Percentiles rank a stretch among this genome's conserved stretches.
phyloP scores from a whole-genome alignment of 257 asterid species.

The Coffea eugenioides region DNA sequence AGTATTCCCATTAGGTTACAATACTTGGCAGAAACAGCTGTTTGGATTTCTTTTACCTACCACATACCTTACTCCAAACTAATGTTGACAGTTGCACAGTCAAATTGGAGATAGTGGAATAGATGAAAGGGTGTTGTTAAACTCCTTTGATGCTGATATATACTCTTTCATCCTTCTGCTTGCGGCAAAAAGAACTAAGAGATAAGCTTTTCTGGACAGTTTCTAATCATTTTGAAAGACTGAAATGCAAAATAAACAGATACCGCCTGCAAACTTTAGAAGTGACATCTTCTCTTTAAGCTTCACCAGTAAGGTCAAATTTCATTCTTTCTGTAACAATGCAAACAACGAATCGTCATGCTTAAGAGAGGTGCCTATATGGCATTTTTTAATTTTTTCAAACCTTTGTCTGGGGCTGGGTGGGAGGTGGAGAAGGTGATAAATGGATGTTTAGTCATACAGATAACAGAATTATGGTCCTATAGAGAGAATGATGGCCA shows the following conservation, averaged over 20 bases:
- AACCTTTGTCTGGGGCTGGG: no score
- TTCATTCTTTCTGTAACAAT: background rate
- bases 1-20: background rate
- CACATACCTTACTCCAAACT: background rate
- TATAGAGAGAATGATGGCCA: background rate
- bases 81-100: background rate
- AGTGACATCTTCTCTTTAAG: background rate
- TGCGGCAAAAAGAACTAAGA: background rate
- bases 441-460: background rate
- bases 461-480: background rate
- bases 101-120: background rate
- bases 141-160: background rate
- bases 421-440: no score
- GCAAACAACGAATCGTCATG: background rate
- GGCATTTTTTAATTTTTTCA: no score
- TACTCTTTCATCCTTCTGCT: background rate
- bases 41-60: background rate
- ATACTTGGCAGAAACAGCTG: background rate
- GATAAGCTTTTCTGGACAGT: background rate
- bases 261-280: background rate
- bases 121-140: background rate
- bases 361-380: background rate
- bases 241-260: background rate
- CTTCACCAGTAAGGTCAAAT: background rate
- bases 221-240: background rate